A percentile compares a stretch with the other conserved stretches of the same genome.
phyloP scores from a whole-genome alignment of 163 green algal genomes.

The Scenedesmus sp. region DNA sequence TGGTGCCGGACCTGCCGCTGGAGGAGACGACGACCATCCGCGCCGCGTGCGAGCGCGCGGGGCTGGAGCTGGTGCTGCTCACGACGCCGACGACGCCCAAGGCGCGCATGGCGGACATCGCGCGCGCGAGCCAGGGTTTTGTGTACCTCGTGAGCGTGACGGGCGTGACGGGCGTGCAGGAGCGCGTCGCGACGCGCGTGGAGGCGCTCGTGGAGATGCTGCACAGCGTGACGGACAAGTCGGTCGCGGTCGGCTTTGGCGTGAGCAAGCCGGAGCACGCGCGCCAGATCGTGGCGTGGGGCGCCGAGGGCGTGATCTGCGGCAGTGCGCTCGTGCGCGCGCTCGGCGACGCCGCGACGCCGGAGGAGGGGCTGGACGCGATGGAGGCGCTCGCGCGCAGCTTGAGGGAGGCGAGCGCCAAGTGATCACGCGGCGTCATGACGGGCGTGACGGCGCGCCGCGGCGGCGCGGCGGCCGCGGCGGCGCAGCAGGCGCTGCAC shows the following conservation, averaged over 20 bases:
- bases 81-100: conserved; percentile 94
- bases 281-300: conserved; percentile 80
- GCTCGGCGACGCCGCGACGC: conserved; percentile 77
- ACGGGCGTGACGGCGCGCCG: too few relatives aligned
- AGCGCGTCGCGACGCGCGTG: conserved; percentile 74
- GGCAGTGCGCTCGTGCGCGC: conserved; percentile 91
- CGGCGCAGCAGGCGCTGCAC: too few relatives aligned
- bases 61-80: conserved; percentile 97
- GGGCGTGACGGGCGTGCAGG: conserved; percentile 92
- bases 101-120: conserved; percentile 84
- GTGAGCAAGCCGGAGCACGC: conserved; percentile 89
- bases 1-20: conserved; percentile 97
- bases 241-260: conserved; percentile 95
- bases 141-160: conserved; percentile 97
- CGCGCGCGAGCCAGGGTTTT: conserved; percentile 88
- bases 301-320: conserved; percentile 96
- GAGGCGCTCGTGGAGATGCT: conserved; percentile 83
- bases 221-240: conserved; percentile 89
- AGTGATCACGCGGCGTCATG: neutral
- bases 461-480: too few relatives aligned
- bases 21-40: conserved; percentile 88
- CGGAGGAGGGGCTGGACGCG: conserved; percentile 68
- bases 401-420: conserved; percentile 61
- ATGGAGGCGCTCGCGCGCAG: conserved; percentile 72
- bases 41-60: conserved; percentile 62